A percentile compares a stretch with the other conserved stretches of the same genome.
Conservation (phyloP, 139 green algal genomes). For the Yamagishiella unicocca region DNA sequence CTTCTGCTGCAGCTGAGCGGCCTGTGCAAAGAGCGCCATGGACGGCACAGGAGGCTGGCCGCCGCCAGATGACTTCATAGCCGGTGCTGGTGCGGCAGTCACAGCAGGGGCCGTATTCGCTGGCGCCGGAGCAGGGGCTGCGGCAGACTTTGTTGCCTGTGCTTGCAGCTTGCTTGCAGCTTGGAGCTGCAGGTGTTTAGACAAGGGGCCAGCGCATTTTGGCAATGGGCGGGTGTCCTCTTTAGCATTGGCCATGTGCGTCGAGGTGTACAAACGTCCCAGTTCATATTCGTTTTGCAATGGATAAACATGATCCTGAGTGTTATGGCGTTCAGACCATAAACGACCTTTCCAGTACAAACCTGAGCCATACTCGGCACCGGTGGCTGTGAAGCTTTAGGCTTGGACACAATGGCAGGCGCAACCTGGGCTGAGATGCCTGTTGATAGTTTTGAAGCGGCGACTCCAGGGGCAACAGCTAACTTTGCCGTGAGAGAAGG, state of each 20-base stretch:
- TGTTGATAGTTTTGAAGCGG: no score
- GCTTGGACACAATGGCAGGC: no score
- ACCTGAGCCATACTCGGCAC: constrained; percentile 38
- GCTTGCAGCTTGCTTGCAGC: constrained; percentile 23
- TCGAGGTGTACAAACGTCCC: no score
- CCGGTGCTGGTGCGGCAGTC: not conserved
- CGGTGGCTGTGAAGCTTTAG: constrained; percentile 35
- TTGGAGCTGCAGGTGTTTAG: constrained; percentile 43
- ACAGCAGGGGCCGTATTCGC: not conserved
- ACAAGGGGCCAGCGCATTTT: no score
- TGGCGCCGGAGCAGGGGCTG: not conserved
- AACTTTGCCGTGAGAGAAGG: not conserved
- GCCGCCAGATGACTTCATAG: not conserved
- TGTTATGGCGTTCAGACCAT: no score
- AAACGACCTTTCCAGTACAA: no score
- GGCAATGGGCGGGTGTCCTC: no score
- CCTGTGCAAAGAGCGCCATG: constrained; percentile 38
- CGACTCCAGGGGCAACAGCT: no score
- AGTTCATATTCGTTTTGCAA: no score
- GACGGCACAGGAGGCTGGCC: constrained; percentile 34
- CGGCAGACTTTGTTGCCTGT: not conserved
- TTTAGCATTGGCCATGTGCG: no score
- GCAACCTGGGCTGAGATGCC: no score
- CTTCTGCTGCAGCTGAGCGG: constrained; percentile 25
- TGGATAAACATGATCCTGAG: no score